phyloP scores from a whole-genome alignment of 352 stramenopile genomes.

The Phytophthora cryptogea region DNA sequence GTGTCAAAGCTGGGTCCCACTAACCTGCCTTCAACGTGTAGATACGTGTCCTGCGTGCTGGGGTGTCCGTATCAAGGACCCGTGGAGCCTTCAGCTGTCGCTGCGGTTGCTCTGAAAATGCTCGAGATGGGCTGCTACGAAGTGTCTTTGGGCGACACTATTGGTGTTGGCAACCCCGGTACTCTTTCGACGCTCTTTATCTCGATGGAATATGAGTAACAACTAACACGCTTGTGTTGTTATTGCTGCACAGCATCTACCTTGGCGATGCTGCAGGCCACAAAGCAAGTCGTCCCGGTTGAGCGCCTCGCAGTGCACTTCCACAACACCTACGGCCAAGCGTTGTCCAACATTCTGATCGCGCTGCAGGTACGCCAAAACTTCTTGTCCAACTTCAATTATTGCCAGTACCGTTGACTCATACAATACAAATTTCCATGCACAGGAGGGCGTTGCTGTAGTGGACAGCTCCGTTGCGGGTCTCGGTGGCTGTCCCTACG shows the following conservation, averaged over 20 bases:
- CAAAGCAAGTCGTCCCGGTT: constrained; percentile 80
- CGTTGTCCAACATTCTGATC: constrained; percentile 95
- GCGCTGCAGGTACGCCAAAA: constrained; percentile 68
- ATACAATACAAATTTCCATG: neutral
- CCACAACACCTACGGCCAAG: constrained; percentile 98
- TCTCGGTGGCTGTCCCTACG: constrained; percentile 97
- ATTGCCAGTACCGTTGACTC: constrained; percentile 1
- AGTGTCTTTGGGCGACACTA: constrained; percentile 95
- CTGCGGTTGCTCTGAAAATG: constrained; percentile 79
- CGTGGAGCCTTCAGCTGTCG: constrained; percentile 85
- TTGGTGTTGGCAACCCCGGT: constrained; percentile 92
- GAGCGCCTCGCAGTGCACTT: constrained; percentile 95
- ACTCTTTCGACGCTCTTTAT: neutral
- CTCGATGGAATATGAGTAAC: neutral
- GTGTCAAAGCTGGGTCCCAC: neutral
- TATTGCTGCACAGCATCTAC: constrained; percentile 62
- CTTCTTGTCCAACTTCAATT: neutral
- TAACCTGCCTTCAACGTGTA: constrained; percentile 25
- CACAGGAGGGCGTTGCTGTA: constrained; percentile 90
- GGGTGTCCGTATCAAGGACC: constrained; percentile 95
- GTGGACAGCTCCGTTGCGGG: constrained; percentile 96
- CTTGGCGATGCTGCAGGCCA: constrained; percentile 76
- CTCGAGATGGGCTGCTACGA: constrained; percentile 96
- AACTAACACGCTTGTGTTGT: constrained; percentile 1
- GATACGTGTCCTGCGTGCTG: constrained; percentile 97